Percentiles rank a stretch among this genome's conserved stretches.
Evolutionary conservation across 2,329 filamentous ascomycete genomes (phyloP).

Genomic region (Paracoccidioides brasiliensis): DNA sequence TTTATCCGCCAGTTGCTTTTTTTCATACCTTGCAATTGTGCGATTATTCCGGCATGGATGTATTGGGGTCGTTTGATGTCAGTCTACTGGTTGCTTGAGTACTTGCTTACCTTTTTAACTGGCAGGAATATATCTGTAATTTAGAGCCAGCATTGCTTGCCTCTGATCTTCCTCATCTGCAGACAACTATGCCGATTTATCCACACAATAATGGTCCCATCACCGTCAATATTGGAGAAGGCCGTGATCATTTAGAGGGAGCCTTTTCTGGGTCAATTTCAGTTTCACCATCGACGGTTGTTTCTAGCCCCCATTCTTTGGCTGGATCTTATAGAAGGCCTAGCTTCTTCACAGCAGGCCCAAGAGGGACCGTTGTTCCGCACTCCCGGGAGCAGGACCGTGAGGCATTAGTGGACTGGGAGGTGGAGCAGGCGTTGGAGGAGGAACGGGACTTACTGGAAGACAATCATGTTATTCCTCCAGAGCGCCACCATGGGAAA

Average conservation of each 20-base stretch:
- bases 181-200: neutral
- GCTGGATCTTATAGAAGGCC: constrained; percentile 61
- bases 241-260: constrained; percentile 13
- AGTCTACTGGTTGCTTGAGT: no score
- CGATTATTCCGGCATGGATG: no score
- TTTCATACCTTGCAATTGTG: no score
- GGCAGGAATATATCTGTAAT: no score
- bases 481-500: constrained; percentile 30
- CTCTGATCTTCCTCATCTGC: neutral
- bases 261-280: constrained; percentile 30
- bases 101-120: no score
- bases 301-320: constrained; percentile 37
- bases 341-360: constrained; percentile 59
- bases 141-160: no score
- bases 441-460: constrained; percentile 46
- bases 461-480: constrained; percentile 46
- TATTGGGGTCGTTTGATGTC: no score
- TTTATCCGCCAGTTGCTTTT: no score
- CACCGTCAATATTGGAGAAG: neutral
- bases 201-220: neutral
- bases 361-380: constrained; percentile 56
- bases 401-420: constrained; percentile 37
- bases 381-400: constrained; percentile 30
- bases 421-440: constrained; percentile 40
- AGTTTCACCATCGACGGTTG: constrained; percentile 28